These are phyloP conservation scores for Colletotrichum costaricense DNA, from an alignment of 2,329 filamentous ascomycete genomes.

Conservation along the genomic window DNA sequence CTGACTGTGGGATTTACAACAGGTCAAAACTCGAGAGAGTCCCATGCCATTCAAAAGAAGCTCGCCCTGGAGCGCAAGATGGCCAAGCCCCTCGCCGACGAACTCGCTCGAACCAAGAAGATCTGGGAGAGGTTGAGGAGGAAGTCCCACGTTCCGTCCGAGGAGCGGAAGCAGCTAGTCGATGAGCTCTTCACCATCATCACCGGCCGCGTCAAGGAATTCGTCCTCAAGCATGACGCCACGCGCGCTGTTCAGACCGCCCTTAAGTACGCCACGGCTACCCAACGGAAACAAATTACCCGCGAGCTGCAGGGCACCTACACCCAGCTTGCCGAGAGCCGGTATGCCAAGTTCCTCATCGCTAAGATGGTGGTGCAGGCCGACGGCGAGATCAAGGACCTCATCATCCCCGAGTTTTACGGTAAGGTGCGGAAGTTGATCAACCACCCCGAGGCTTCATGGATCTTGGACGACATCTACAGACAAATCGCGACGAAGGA, in stretches of 20 bases:
- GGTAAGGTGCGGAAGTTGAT: conserved; percentile 93
- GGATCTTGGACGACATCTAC: conserved; percentile 98
- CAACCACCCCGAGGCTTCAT: conserved; percentile 94
- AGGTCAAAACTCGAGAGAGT: conserved; percentile 81
- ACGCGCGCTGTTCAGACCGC: conserved; percentile 97
- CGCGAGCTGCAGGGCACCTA: conserved; percentile 88
- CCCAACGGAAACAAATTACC: conserved; percentile 88
- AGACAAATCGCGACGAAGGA: conserved; percentile 85
- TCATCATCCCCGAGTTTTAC: conserved; percentile 95
- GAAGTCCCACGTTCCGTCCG: conserved; percentile 92
- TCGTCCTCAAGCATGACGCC: conserved; percentile 98
- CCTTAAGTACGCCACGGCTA: conserved; percentile 90
- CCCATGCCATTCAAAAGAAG: conserved; percentile 92
- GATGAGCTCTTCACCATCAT: conserved; percentile 92
- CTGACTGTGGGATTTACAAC: conserved; percentile 1
- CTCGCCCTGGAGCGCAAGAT: conserved; percentile 89
- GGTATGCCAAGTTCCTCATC: conserved; percentile 97
- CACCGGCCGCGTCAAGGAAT: conserved; percentile 90
- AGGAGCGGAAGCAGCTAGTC: conserved; percentile 88
- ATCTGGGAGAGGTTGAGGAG: conserved; percentile 94
- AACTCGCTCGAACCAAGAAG: conserved; percentile 90
- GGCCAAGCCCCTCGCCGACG: conserved; percentile 91
- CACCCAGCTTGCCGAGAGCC: conserved; percentile 87
- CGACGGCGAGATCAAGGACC: conserved; percentile 84
- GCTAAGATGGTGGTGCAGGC: conserved; percentile 96